Percentiles rank a stretch among this genome's conserved stretches.
phyloP scores from a whole-genome alignment of 2,329 filamentous ascomycete genomes.

The Dothideomycetidae sp. region DNA sequence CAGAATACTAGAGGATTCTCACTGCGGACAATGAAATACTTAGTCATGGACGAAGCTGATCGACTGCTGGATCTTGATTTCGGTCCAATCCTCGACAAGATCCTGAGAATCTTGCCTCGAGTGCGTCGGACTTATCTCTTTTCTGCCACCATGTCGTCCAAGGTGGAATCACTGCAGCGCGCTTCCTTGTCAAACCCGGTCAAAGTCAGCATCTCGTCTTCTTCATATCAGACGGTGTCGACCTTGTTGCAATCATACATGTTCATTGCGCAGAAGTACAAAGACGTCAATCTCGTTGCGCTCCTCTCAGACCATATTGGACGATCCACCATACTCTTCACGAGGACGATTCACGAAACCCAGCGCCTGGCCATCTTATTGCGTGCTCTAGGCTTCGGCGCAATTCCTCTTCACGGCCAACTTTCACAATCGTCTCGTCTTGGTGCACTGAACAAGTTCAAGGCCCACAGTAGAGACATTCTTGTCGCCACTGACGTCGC shows the following conservation, averaged over 20 bases:
- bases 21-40: constrained; percentile 63
- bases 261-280: constrained; percentile 73
- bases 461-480: constrained; percentile 63
- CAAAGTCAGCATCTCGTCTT: constrained; percentile 65
- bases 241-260: constrained; percentile 77
- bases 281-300: constrained; percentile 80
- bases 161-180: constrained; percentile 83
- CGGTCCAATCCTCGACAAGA: constrained; percentile 81
- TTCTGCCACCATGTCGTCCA: constrained; percentile 85
- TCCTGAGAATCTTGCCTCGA: constrained; percentile 72
- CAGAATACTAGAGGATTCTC: constrained; percentile 97
- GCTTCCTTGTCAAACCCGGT: constrained; percentile 77
- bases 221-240: constrained; percentile 81
- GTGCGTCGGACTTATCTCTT: constrained; percentile 75
- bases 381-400: constrained; percentile 70
- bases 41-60: constrained; percentile 94
- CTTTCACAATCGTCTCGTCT: constrained; percentile 76
- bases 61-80: constrained; percentile 87
- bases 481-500: constrained; percentile 91
- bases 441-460: constrained; percentile 83
- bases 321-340: constrained; percentile 82
- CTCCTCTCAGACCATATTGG: constrained; percentile 76
- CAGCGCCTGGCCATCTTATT: constrained; percentile 74
- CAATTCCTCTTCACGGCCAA: constrained; percentile 86
- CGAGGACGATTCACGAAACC: constrained; percentile 79